phyloP scores from a whole-genome alignment of 148 eudicot species.

The Rhododendron mucronatum region DNA sequence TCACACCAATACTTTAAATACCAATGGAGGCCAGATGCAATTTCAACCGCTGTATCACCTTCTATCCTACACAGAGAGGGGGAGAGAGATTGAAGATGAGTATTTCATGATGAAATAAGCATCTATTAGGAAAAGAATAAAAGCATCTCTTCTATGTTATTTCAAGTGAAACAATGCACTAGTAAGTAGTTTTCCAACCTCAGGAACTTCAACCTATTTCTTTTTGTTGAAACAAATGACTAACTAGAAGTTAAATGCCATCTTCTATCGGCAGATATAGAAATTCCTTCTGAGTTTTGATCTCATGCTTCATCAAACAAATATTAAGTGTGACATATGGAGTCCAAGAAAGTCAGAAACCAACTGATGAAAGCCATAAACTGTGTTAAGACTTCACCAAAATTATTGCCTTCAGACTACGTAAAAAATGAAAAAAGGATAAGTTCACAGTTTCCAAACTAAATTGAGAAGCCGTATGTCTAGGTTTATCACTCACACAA shows the following conservation, averaged over 20 bases:
- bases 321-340: background rate
- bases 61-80: conserved; percentile 45
- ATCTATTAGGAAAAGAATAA: background rate
- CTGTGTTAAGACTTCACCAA: background rate
- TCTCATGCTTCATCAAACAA: background rate
- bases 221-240: background rate
- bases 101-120: background rate
- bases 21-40: conserved; percentile 90
- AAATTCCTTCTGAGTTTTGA: background rate
- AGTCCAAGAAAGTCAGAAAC: background rate
- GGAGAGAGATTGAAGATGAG: background rate
- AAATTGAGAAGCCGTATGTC: background rate
- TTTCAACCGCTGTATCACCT: conserved; percentile 81
- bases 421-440: background rate
- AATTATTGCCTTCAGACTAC: background rate
- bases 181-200: background rate
- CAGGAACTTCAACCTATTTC: background rate
- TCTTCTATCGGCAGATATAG: background rate
- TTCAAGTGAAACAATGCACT: background rate
- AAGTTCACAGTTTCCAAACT: background rate
- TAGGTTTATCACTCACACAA: background rate
- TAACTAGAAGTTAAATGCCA: background rate
- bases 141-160: background rate
- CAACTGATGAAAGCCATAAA: background rate
- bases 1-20: conserved; percentile 79